These are phyloP conservation scores for Neonectria ditissima DNA, from an alignment of 2,329 filamentous ascomycete species.

Conservation along the genomic window DNA sequence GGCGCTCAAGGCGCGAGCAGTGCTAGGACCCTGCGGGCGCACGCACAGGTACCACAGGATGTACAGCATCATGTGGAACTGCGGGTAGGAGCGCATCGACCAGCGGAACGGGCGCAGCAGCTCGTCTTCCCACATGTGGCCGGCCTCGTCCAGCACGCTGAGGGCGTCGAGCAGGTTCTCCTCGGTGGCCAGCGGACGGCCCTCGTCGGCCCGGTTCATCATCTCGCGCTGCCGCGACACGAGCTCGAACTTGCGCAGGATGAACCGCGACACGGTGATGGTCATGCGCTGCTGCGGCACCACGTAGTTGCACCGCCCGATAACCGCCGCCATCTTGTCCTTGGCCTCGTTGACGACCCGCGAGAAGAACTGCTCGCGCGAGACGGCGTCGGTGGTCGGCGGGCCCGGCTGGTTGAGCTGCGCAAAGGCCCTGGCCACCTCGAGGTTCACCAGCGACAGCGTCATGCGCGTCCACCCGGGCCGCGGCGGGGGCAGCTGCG, in stretches of 20 bases:
- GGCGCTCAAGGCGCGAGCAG: slow-evolving; percentile 49
- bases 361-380: slow-evolving; percentile 50
- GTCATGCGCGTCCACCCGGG: slow-evolving; percentile 69
- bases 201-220: slow-evolving; percentile 39
- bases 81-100: slow-evolving; percentile 54
- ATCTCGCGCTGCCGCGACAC: slow-evolving; percentile 59
- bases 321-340: slow-evolving; percentile 33
- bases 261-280: slow-evolving; percentile 42
- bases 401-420: slow-evolving; percentile 37
- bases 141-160: slow-evolving; percentile 48
- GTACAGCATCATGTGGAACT: slow-evolving; percentile 58
- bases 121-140: slow-evolving; percentile 50
- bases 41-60: slow-evolving; percentile 58
- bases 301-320: slow-evolving; percentile 62
- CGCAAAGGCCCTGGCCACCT: slow-evolving; percentile 53
- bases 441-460: slow-evolving; percentile 64
- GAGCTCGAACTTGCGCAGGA: slow-evolving; percentile 57
- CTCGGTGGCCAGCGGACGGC: slow-evolving; percentile 43
- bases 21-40: slow-evolving; percentile 46
- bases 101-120: slow-evolving; percentile 53
- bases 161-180: slow-evolving; percentile 51
- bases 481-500: slow-evolving; percentile 59
- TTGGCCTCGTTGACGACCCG: slow-evolving; percentile 57
- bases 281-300: slow-evolving; percentile 58
- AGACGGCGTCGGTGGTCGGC: slow-evolving; percentile 16